Base-by-base conservation (phyloP, 2,329 filamentous ascomycete genomes). In the Neopestalotiopsis sp. region DNA sequence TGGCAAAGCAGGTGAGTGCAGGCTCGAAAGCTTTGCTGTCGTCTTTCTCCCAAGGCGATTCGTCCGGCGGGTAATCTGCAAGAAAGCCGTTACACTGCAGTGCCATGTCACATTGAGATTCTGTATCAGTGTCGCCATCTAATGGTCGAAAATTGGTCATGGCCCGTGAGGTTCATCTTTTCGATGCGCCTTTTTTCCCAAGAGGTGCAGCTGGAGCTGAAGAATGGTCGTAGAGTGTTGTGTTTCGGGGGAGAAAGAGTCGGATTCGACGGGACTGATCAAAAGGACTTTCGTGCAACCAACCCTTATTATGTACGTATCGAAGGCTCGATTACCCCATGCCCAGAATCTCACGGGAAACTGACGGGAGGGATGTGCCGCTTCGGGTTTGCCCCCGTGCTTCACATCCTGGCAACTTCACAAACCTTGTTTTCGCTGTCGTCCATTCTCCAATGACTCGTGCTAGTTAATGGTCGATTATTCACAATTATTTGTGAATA, bases 281-380 rank as follows among this genome's bases (percentile, higher is more conserved):
- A 49, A n/a, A n/a, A 17, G 20, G 9, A n/a, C 17, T 17, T 53
- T 20, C 20, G 20, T 53, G 20, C 45, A 20, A 53, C 45, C 45
- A 53, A 24, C 20, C 45, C 4, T 53, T 3, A 24, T 20, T 7
- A 24, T 20, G 17, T 10, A 53, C 20, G 45, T 9, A 53, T n/a
- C 17, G 20, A 49, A 53, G 45, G 14, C 45, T 53, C 45, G 34
- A 38, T 20, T n/a, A 9, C 45, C 20, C n/a, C 45, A 20, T 20
- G 20, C 45, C 45, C 45, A 17, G n/a, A 53, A 17, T 53, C 45
- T 53, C 45, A 53, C 45, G 45, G 45, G 20, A 53, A 53, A 20
- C 45, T 53, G 45, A 53, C 45, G 45, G 45, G 45, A 53, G 45
- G 45, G 45, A 38, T 53, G 45, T 53, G 45, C 45, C 45, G 45